Conservation (phyloP, 1,284 basidiomycete genomes). For the Salmacisia buchloeana region DNA sequence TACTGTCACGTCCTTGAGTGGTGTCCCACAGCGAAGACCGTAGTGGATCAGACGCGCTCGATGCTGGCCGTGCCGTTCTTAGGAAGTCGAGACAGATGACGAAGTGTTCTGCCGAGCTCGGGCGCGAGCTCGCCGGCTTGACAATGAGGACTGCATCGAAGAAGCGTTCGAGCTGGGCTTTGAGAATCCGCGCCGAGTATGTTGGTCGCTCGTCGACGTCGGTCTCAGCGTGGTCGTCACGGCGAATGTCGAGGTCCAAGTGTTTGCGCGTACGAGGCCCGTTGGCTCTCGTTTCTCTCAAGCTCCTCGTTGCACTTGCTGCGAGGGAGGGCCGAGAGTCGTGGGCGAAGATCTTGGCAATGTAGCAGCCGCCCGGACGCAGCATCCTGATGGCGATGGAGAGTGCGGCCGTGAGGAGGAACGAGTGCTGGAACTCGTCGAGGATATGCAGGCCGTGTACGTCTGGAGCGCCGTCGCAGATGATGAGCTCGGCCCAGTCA, state of each 20-base stretch:
- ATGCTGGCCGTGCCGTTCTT: neutral
- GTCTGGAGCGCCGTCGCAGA: slow-evolving; percentile 61
- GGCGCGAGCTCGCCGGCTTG: slow-evolving; percentile 49
- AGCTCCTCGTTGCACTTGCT: neutral
- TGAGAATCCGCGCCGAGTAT: neutral
- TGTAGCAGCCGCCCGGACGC: slow-evolving; percentile 55
- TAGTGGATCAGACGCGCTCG: neutral
- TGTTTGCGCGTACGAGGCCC: neutral
- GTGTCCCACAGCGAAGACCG: neutral
- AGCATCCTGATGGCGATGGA: slow-evolving; percentile 58
- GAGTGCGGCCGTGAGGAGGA: slow-evolving; percentile 57
- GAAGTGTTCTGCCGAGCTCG: slow-evolving; percentile 55
- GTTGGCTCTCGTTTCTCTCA: neutral
- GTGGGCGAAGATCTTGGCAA: slow-evolving; percentile 58
- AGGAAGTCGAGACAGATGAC: slow-evolving; percentile 57
- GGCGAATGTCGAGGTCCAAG: neutral
- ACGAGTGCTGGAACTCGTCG: slow-evolving; percentile 59
- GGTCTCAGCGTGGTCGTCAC: neutral
- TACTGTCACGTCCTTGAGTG: neutral
- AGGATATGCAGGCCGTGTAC: slow-evolving; percentile 60
- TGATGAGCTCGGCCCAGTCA: slow-evolving; percentile 55
- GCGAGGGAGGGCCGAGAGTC: neutral
- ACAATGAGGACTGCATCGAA: slow-evolving; percentile 52
- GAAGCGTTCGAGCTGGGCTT: slow-evolving; percentile 44
- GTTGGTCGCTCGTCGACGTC: no score